These are phyloP conservation scores for Solanum peruvianum DNA, from an alignment of 257 asterid genomes.

Conservation along the genomic window DNA sequence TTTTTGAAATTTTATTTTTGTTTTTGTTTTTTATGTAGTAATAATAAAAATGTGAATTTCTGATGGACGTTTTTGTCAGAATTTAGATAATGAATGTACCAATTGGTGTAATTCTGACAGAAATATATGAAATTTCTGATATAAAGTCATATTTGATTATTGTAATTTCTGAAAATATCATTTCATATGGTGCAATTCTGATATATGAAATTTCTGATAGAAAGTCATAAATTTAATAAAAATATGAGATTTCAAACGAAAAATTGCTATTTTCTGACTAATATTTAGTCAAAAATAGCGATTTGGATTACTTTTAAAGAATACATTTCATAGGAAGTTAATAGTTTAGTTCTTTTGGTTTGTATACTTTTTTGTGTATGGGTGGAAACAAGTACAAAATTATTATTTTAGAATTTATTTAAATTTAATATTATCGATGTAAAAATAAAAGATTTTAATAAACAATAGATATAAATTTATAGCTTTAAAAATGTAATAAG, in stretches of 20 bases:
- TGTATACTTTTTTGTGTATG: neutral
- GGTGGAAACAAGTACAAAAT: neutral
- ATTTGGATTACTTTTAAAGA: too few species aligned
- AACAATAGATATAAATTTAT: neutral
- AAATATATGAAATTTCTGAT: neutral
- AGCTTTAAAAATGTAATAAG: neutral
- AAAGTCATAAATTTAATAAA: neutral
- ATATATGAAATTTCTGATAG: neutral
- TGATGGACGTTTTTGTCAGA: neutral
- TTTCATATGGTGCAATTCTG: neutral
- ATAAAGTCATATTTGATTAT: neutral
- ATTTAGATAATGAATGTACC: neutral
- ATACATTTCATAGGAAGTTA: neutral
- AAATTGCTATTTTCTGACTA: too few species aligned
- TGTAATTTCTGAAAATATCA: neutral
- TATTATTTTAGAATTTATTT: neutral
- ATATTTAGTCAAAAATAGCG: too few species aligned
- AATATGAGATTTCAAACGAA: neutral
- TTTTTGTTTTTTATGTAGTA: neutral
- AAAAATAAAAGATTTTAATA: neutral
- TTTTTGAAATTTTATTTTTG: too few species aligned
- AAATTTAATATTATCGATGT: fast-evolving
- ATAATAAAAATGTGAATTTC: neutral
- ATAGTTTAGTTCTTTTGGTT: neutral
- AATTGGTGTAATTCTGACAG: neutral